Evolutionary conservation across 352 stramenopile genomes (phyloP).

Genomic region (Stramenopiles sp.): DNA sequence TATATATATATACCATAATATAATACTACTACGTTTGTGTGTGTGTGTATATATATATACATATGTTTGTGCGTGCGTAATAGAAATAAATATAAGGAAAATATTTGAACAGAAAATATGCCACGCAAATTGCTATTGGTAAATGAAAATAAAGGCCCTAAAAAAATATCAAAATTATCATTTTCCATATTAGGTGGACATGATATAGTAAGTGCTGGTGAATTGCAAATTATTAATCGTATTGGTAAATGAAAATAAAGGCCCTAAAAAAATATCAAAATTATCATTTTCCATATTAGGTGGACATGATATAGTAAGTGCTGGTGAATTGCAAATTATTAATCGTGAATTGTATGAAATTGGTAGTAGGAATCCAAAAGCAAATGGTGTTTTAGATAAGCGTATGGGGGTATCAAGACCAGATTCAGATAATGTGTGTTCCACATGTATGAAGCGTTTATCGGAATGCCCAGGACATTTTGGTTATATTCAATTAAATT

Average conservation of each 20-base stretch:
- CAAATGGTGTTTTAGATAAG: conserved; percentile 81
- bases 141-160: background rate
- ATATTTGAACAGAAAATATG: too few species aligned
- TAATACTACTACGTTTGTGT: too few species aligned
- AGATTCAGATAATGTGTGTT: conserved; percentile 86
- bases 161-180: background rate
- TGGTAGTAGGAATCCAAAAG: conserved; percentile 68
- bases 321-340: conserved; percentile 13
- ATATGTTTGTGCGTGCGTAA: background rate
- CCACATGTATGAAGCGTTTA: conserved; percentile 70
- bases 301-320: background rate
- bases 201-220: conserved; percentile 3
- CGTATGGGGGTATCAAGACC: conserved; percentile 69
- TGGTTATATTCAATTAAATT: conserved; percentile 76
- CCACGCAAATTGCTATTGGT: background rate
- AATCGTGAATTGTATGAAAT: conserved; percentile 30
- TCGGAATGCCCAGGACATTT: conserved; percentile 94
- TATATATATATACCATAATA: too few species aligned
- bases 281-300: background rate
- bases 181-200: background rate
- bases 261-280: background rate
- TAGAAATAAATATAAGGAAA: too few species aligned
- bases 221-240: conserved; percentile 13
- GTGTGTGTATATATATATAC: background rate
- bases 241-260: background rate